Percentiles rank a stretch among this genome's conserved stretches.
These are phyloP conservation scores for Penicillium alfredii DNA, from an alignment of 495 filamentous ascomycete species.

Conservation along the genomic window DNA sequence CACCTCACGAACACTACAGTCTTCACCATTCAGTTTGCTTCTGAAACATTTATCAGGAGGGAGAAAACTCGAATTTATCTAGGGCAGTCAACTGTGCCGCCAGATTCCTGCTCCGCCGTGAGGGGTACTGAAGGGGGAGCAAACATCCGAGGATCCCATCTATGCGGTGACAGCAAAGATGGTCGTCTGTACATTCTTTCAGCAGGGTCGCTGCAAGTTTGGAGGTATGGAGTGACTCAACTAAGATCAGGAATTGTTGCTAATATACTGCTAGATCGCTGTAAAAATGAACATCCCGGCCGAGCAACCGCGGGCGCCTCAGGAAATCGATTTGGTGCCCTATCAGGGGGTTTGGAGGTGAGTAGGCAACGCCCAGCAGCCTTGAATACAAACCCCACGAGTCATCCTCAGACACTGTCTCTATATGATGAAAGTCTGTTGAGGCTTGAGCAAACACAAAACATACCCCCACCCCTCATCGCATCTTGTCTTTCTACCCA, in stretches of 20 bases:
- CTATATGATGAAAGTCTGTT: neutral
- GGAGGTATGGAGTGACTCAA: constrained; percentile 45
- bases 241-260: neutral
- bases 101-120: no score
- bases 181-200: constrained; percentile 65
- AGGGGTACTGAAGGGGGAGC: no score
- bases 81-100: no score
- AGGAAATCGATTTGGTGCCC: constrained; percentile 41
- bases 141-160: no score
- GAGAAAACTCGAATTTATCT: no score
- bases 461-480: no score
- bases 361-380: no score
- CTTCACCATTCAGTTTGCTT: no score
- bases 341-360: constrained; percentile 38
- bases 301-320: constrained; percentile 18
- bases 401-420: neutral
- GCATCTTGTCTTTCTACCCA: neutral
- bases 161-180: constrained; percentile 39
- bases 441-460: no score
- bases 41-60: no score
- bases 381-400: neutral
- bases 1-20: no score
- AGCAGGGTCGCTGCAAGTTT: constrained; percentile 66
- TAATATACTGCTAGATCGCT: constrained; percentile 38
- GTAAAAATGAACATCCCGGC: constrained; percentile 51